Conservation (phyloP, 768 basidiomycete genomes). For the Calvatia gigantea region DNA sequence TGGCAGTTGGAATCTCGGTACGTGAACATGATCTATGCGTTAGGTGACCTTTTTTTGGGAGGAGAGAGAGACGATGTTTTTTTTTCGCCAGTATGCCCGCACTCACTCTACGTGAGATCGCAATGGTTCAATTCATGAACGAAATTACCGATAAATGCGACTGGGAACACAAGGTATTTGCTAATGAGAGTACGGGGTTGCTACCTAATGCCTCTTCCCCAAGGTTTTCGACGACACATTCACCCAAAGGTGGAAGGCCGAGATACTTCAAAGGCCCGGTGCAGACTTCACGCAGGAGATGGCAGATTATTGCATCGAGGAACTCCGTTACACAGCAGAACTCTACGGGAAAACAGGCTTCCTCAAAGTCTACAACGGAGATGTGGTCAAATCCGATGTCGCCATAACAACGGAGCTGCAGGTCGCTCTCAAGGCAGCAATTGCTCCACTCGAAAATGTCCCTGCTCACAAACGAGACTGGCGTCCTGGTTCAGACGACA, state of each 20-base stretch:
- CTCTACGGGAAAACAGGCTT: conserved; percentile 10
- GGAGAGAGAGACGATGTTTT: background rate
- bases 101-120: conserved; percentile 26
- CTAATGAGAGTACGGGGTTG: too few relatives aligned
- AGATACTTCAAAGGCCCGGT: conserved; percentile 7
- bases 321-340: conserved; percentile 18
- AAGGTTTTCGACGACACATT: conserved; percentile 17
- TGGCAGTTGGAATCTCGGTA: conserved; percentile 3
- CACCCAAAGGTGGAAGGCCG: conserved; percentile 15
- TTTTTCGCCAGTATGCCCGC: background rate
- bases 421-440: conserved; percentile 18
- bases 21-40: background rate
- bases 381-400: conserved; percentile 23
- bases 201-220: background rate
- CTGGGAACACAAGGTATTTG: conserved; percentile 28
- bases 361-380: conserved; percentile 12
- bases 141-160: conserved; percentile 29
- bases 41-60: too few relatives aligned
- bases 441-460: conserved; percentile 28
- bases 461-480: conserved; percentile 33
- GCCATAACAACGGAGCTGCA: conserved; percentile 20
- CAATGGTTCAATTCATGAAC: conserved; percentile 34
- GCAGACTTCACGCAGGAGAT: conserved; percentile 15
- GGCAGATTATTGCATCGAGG: conserved; percentile 17
- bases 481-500: conserved; percentile 38